Conservation (phyloP, 2,329 filamentous ascomycete genomes). For the Fusarium virguliforme region DNA sequence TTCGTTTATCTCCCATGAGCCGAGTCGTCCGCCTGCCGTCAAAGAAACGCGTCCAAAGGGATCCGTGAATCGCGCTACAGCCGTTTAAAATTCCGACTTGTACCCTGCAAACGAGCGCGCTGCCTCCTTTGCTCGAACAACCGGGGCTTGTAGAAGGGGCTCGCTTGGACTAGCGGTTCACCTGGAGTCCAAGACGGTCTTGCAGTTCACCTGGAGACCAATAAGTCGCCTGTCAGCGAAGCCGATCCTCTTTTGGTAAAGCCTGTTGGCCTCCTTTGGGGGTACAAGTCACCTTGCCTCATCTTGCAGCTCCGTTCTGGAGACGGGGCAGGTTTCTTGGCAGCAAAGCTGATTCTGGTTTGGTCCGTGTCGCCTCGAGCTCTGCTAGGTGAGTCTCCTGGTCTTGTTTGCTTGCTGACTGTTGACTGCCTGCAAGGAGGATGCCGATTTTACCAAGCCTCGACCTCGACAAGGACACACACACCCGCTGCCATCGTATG, state of each 20-base stretch:
- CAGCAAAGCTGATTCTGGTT: constrained; percentile 39
- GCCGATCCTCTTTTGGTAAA: constrained; percentile 16
- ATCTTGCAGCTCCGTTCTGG: constrained; percentile 38
- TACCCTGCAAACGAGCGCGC: constrained; percentile 17
- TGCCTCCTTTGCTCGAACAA: constrained; percentile 18
- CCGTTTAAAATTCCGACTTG: constrained; percentile 18
- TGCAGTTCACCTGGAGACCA: constrained; percentile 30
- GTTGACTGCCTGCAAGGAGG: neutral
- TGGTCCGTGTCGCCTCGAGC: constrained; percentile 1
- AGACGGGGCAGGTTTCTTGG: constrained; percentile 30
- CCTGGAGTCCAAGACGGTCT: constrained; percentile 23
- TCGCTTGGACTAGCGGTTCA: constrained; percentile 25
- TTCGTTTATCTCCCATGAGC: neutral
- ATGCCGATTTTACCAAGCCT: constrained; percentile 28
- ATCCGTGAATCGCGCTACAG: constrained; percentile 17
- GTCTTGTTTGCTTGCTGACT: constrained; percentile 15
- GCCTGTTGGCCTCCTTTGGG: constrained; percentile 19
- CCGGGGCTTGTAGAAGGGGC: constrained; percentile 13
- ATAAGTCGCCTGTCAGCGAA: constrained; percentile 22
- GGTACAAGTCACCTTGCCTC: constrained; percentile 28
- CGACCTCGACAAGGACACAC: constrained; percentile 22
- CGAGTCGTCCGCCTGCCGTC: neutral
- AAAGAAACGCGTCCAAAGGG: constrained; percentile 1
- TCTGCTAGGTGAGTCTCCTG: neutral
- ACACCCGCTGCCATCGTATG: constrained; percentile 27